Evolutionary conservation across 257 asterid species (phyloP).

Genomic region (Ajuga chamaepitys): DNA sequence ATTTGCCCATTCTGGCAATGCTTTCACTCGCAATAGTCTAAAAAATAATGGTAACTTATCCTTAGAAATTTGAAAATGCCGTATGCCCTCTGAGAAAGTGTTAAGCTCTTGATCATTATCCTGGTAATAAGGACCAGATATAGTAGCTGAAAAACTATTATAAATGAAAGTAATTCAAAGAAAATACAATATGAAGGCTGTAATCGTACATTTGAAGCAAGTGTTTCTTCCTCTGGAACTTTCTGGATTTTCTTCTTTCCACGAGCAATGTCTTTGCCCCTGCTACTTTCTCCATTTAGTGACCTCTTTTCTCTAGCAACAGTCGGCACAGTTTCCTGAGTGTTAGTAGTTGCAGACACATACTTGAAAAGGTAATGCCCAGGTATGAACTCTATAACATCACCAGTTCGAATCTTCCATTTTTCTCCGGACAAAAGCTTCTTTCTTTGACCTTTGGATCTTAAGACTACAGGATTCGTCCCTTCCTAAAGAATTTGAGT

Average conservation of each 20-base stretch:
- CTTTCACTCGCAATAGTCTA: slow-evolving; percentile 72
- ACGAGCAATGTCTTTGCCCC: slow-evolving; percentile 21
- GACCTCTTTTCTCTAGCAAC: slow-evolving; percentile 42
- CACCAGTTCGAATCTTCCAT: slow-evolving; percentile 53
- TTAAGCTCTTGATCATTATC: slow-evolving; percentile 18
- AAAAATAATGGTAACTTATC: slow-evolving; percentile 49
- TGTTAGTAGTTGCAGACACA: slow-evolving; percentile 28
- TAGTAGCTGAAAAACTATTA: neutral
- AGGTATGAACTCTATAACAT: slow-evolving; percentile 77
- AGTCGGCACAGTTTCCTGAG: slow-evolving; percentile 15
- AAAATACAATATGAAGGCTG: neutral
- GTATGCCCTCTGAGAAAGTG: slow-evolving; percentile 40
- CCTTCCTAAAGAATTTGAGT: no score
- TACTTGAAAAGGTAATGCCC: slow-evolving; percentile 79
- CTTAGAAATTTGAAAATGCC: slow-evolving; percentile 41
- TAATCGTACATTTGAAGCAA: slow-evolving; percentile 25
- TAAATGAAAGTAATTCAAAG: neutral
- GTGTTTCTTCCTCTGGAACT: slow-evolving; percentile 31
- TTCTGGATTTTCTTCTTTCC: slow-evolving; percentile 48
- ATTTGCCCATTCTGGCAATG: slow-evolving; percentile 81
- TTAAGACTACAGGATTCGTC: slow-evolving; percentile 71
- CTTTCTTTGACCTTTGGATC: slow-evolving; percentile 53
- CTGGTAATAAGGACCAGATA: slow-evolving; percentile 18
- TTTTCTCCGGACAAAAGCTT: slow-evolving; percentile 68
- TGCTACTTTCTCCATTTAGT: slow-evolving; percentile 36